Percentiles rank a stretch among this genome's conserved stretches.
Evolutionary conservation across 257 asterid genomes (phyloP).

Genomic region (Verbena officinalis): DNA sequence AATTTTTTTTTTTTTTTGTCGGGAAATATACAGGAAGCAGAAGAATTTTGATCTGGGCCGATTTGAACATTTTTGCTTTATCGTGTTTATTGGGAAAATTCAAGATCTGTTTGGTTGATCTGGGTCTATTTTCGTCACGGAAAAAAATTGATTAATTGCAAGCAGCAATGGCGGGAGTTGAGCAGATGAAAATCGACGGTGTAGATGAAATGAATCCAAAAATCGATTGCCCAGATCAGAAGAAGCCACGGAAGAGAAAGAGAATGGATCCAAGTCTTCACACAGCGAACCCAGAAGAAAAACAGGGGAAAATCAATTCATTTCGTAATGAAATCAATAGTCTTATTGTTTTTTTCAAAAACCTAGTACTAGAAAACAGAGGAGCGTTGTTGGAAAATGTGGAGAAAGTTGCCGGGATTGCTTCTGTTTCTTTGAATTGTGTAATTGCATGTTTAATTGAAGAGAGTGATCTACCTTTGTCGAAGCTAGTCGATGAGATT

Average conservation of each 20-base stretch:
- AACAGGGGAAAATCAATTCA: slow-evolving; percentile 41
- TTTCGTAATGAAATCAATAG: slow-evolving; percentile 58
- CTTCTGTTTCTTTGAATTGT: slow-evolving; percentile 36
- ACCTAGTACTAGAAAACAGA: slow-evolving; percentile 35
- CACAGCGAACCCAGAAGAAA: slow-evolving; percentile 41
- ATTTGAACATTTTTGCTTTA: neutral
- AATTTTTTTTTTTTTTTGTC: neutral
- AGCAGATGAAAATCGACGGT: slow-evolving; percentile 34
- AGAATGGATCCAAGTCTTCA: slow-evolving; percentile 18
- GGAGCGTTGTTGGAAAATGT: slow-evolving; percentile 33
- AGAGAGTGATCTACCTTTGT: slow-evolving; percentile 74
- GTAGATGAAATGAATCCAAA: slow-evolving; percentile 23
- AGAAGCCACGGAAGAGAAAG: slow-evolving; percentile 26
- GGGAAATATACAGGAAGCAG: neutral
- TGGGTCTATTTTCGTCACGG: neutral
- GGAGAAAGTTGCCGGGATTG: slow-evolving; percentile 29
- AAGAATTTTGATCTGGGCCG: neutral
- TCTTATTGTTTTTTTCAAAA: slow-evolving; percentile 48
- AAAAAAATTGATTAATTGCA: neutral
- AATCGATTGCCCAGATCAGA: slow-evolving; percentile 26
- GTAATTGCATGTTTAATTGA: slow-evolving; percentile 74
- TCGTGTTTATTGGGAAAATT: neutral
- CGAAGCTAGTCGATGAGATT: slow-evolving; percentile 67
- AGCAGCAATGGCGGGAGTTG: slow-evolving; percentile 33
- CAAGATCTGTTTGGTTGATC: neutral